Evolutionary conservation across 2,329 filamentous ascomycete genomes (phyloP).

Genomic region (Sclerotinia sclerotiorum): DNA sequence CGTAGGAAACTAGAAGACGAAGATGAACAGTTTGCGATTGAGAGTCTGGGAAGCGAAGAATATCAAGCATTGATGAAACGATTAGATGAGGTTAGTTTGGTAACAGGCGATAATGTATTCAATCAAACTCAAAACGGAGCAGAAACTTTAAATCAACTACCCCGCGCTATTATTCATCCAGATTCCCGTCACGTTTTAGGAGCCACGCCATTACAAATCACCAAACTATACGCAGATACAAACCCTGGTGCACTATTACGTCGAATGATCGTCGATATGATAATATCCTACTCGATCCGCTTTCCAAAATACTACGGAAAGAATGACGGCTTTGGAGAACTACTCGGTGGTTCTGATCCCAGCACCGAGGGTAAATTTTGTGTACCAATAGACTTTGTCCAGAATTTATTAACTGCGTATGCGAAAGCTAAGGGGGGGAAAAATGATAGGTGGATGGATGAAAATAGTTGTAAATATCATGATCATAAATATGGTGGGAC

Average conservation of each 20-base stretch:
- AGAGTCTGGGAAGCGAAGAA: background rate
- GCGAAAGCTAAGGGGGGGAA: no score
- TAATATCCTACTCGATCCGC: background rate
- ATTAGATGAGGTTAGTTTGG: background rate
- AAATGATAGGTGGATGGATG: no score
- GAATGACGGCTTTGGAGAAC: background rate
- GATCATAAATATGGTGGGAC: background rate
- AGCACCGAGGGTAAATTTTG: background rate
- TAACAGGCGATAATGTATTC: background rate
- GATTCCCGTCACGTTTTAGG: background rate
- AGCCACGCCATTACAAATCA: background rate
- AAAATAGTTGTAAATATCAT: background rate
- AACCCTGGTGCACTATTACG: background rate
- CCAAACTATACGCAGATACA: background rate
- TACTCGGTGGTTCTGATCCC: background rate
- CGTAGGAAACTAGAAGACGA: background rate
- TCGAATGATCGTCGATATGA: background rate
- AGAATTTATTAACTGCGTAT: background rate
- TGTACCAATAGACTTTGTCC: background rate
- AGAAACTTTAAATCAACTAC: background rate
- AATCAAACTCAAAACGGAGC: background rate
- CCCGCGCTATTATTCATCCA: background rate
- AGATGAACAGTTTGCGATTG: background rate
- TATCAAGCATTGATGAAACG: background rate
- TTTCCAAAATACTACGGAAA: background rate